phyloP scores from a whole-genome alignment of 1,139 yeast genomes.

The Diutina sp. region DNA sequence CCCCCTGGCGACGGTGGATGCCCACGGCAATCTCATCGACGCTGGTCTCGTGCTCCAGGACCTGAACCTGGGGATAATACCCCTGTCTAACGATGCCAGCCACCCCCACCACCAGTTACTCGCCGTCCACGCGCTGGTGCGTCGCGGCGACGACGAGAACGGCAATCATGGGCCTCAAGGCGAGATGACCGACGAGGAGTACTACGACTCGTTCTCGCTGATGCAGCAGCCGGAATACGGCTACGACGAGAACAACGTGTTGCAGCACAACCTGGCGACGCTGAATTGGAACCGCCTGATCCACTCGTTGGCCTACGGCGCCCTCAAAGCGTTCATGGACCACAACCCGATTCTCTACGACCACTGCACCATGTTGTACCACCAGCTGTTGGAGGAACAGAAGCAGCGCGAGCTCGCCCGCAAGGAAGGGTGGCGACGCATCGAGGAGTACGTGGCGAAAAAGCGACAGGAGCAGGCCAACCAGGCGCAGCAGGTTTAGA shows the following conservation, averaged over 20 bases:
- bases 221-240: conserved; percentile 21
- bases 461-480: neutral
- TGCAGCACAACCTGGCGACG: conserved; percentile 35
- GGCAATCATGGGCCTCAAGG: conserved; percentile 5
- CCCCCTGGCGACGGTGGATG: conserved; percentile 30
- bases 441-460: conserved; percentile 2
- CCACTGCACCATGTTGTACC: conserved; percentile 79
- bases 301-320: conserved; percentile 81
- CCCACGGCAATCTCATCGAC: conserved; percentile 34
- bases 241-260: conserved; percentile 13
- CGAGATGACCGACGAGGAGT: conserved; percentile 32
- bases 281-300: conserved; percentile 83
- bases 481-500: neutral
- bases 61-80: conserved; percentile 1
- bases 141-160: conserved; percentile 8
- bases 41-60: conserved; percentile 21
- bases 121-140: conserved; percentile 2
- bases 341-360: conserved; percentile 86
- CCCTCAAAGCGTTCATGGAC: conserved; percentile 86
- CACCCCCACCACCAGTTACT: neutral
- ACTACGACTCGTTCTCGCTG: conserved; percentile 29
- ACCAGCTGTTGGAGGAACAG: conserved; percentile 30
- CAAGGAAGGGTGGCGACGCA: neutral
- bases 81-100: neutral
- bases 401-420: neutral